phyloP scores from a whole-genome alignment of 495 filamentous ascomycete species.

The Trichoderma gamsii region DNA sequence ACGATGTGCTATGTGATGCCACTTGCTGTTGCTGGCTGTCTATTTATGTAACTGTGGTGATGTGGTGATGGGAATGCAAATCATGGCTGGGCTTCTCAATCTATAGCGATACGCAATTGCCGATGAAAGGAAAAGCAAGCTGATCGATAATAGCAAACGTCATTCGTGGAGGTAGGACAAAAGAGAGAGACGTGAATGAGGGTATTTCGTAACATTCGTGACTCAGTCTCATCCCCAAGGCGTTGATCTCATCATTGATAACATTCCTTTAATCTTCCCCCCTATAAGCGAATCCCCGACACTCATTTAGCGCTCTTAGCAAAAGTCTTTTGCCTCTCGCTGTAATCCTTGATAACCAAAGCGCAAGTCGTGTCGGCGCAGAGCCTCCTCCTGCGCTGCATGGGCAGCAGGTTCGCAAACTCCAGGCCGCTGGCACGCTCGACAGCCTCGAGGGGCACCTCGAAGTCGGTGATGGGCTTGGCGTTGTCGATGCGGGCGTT shows the following conservation, averaged over 20 bases:
- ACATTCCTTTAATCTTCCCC: neutral
- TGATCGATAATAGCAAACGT: neutral
- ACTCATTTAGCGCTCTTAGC: slow-evolving; percentile 23
- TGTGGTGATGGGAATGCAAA: neutral
- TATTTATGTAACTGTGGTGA: neutral
- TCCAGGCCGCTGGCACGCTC: slow-evolving; percentile 89
- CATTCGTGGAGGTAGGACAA: neutral
- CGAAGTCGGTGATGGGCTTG: slow-evolving; percentile 79
- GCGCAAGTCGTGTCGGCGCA: slow-evolving; percentile 81
- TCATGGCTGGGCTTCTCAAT: neutral
- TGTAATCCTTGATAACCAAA: slow-evolving; percentile 73
- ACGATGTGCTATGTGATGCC: neutral
- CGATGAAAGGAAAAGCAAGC: neutral
- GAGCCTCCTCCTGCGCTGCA: slow-evolving; percentile 64
- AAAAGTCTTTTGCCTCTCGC: slow-evolving; percentile 56
- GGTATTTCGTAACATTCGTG: neutral
- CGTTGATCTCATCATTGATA: neutral
- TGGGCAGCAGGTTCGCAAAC: slow-evolving; percentile 74
- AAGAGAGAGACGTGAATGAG: neutral
- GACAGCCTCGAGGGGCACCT: slow-evolving; percentile 86
- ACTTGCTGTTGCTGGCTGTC: neutral
- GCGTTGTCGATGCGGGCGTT: slow-evolving; percentile 86
- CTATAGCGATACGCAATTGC: neutral
- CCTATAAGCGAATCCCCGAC: neutral
- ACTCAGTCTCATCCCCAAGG: neutral